Base-by-base conservation (phyloP, 305 asterid species). In the Fraxinus floribunda region DNA sequence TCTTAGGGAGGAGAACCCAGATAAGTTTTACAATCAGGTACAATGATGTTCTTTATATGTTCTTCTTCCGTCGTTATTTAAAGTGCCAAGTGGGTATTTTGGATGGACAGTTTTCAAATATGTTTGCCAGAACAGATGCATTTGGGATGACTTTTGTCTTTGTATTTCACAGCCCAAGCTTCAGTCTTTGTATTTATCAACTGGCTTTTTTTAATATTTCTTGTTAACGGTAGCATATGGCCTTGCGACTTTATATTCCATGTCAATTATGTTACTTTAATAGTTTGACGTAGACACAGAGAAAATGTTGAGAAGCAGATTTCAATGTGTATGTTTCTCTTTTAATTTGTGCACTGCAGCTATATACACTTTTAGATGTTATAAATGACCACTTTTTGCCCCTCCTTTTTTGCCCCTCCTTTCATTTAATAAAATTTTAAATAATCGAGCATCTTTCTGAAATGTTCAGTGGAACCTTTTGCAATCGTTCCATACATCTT, bases 1-100 rank as follows among this genome's bases (percentile, higher is more conserved):
- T 88, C 83, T 96, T 85, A 91, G 98, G 87, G 99, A 96, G 88
- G 99, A 96, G 91, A 96, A 96, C 89, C 99, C 99, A 15, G 99
- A 96, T 75, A 96, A 96, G 89, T 96, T 96, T 88, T 96, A 91
- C 89, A 96, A 94, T 86, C 99, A 96, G 98, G 98, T 96, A 86
- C 60, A 22, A 74, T 24, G 32, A 24, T 26, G 34, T 79, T 74
- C 76, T 79, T 24, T 41, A 4, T 30, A 41, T 41, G 9, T 44
- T 55, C 66, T n/a, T 38, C 41, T 71, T 71, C 76, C 6, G 73
- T 26, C 7, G 1, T 66, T 0, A 66, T 66, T 66, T 66, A 66
- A 10, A 66, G 3, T 10, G n/a, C 36, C 8, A 11, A n/a, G n/a
- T 66, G 73, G 73, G n/a, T 10, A 66, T 60, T 66, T 24, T 66